phyloP scores from a whole-genome alignment of 2,329 filamentous ascomycete genomes.

The Alternaria sp. region DNA sequence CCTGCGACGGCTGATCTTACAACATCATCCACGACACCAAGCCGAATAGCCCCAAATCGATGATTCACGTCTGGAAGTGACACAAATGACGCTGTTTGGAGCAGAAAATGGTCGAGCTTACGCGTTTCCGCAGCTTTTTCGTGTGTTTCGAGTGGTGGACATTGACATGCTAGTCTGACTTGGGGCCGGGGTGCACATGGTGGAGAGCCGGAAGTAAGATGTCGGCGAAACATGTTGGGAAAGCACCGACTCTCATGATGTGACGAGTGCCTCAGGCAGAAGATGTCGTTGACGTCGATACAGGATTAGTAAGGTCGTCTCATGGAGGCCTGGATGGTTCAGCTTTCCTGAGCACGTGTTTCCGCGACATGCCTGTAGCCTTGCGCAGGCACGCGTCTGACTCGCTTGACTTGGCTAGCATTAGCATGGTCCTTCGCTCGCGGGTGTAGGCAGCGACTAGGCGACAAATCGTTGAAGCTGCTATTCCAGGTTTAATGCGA shows the following conservation, averaged over 20 bases:
- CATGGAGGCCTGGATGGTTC: neutral
- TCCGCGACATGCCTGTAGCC: constrained; percentile 3
- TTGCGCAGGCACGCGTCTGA: constrained; percentile 7
- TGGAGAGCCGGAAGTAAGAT: constrained; percentile 41
- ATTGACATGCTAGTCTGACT: constrained; percentile 10
- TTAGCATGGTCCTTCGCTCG: neutral
- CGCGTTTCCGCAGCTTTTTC: constrained; percentile 27
- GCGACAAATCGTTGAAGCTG: neutral
- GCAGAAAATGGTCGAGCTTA: constrained; percentile 25
- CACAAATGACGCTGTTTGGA: constrained; percentile 19
- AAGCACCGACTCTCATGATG: constrained; percentile 24
- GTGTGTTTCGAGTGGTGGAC: constrained; percentile 26
- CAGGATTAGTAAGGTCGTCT: neutral
- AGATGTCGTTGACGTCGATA: constrained; percentile 8
- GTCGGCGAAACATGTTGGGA: constrained; percentile 32
- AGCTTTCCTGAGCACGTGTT: constrained; percentile 7
- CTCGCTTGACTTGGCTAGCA: neutral
- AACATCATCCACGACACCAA: constrained; percentile 7
- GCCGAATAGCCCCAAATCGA: constrained; percentile 14
- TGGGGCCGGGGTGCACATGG: constrained; percentile 19
- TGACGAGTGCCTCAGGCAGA: constrained; percentile 1
- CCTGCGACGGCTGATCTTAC: constrained; percentile 5
- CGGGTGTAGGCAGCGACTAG: constrained; percentile 1
- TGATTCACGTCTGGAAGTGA: constrained; percentile 13
- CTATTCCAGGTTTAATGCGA: neutral